Percentiles rank a stretch among this genome's conserved stretches.
These are phyloP conservation scores for Pythium vanterpoolii DNA, from an alignment of 352 stramenopile genomes.

Conservation along the genomic window DNA sequence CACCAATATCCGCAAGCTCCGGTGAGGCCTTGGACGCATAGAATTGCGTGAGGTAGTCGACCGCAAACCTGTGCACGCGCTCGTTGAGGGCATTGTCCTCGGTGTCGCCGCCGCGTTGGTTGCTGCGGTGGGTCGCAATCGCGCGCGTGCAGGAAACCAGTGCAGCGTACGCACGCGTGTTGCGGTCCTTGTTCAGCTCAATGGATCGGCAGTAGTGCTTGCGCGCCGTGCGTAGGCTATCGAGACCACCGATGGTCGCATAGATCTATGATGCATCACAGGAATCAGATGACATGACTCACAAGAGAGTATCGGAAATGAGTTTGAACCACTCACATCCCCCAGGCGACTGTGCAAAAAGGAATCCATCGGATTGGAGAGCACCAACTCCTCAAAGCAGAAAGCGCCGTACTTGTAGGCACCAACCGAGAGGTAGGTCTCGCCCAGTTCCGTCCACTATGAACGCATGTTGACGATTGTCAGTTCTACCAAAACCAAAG, in stretches of 20 bases:
- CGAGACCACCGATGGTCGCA: slow-evolving; percentile 30
- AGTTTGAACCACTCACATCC: slow-evolving; percentile 25
- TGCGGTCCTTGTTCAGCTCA: slow-evolving; percentile 35
- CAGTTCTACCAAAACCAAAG: too few species aligned
- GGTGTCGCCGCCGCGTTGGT: slow-evolving; percentile 24
- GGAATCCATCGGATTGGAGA: slow-evolving; percentile 41
- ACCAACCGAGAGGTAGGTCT: slow-evolving; percentile 30
- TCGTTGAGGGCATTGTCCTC: slow-evolving; percentile 36
- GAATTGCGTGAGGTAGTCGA: slow-evolving; percentile 27
- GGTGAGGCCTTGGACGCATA: slow-evolving; percentile 27
- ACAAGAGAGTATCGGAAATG: not conserved
- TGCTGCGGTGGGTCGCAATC: slow-evolving; percentile 29
- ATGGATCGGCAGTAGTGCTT: slow-evolving; percentile 41
- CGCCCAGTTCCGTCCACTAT: slow-evolving; percentile 36
- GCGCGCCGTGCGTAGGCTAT: slow-evolving; percentile 32
- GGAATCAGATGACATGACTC: not conserved
- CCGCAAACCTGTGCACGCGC: slow-evolving; percentile 31
- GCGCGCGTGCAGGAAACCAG: slow-evolving; percentile 34
- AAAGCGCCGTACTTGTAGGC: slow-evolving; percentile 37
- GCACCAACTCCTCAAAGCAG: slow-evolving; percentile 44
- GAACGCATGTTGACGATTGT: too few species aligned
- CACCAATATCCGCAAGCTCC: slow-evolving; percentile 28
- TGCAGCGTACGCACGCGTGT: slow-evolving; percentile 28
- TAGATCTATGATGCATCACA: slow-evolving; percentile 33
- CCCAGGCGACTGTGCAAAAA: slow-evolving; percentile 35